Evolutionary conservation across 805 yeast species (phyloP), one percentile per base, ranked within the genome.

Genomic region (Starmerella gropengiesseri): DNA sequence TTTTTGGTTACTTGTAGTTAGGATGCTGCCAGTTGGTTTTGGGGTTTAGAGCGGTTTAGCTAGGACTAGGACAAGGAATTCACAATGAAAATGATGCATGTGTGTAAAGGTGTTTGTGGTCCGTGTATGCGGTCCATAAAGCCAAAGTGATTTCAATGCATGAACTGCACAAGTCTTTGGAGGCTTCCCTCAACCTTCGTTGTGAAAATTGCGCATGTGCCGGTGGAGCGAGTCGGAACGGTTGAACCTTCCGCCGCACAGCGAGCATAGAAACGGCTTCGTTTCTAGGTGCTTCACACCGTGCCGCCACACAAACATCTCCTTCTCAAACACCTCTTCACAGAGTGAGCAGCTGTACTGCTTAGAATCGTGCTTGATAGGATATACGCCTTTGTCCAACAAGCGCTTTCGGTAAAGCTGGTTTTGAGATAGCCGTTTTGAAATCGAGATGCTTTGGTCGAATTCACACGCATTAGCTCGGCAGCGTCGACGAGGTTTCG

Each of bases 241-340:
- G 33, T 41, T 41, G 35, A 47, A 44, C 7, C 22, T 21, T 13
- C 37, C 33, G 16, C 27, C 17, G 28, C 50, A 47, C 3, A 17
- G 19, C 11, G 27, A 12, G 34, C 50, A 47, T 17, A 18, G 21
- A 32, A 47, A 47, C 7, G 50, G 50, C 35, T 47, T 47, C 18
- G 22, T 23, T 5, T 31, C 31, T 12, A 47, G 41, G 18, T 47
- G 50, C 26, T 44, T 47, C 3, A 37, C 50, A 14, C 48, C 50
- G 28, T 44, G 50, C 9, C 47, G 40, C 50, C 50, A 47, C 5
- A 47, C 45, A 25, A 47, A 34, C 48, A 47, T 43, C 21, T 47
- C 50, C 20, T 44, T 44, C 5, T 27, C 41, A 30, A 41, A 47
- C 14, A 21, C 23, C 28, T 35, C 40, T 7, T 6, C 5, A 36